A percentile compares a stretch with the other conserved stretches of the same genome.
Conservation (phyloP, 1,284 basidiomycete genomes). For the Sporisorium iseilematis-ciliati region DNA sequence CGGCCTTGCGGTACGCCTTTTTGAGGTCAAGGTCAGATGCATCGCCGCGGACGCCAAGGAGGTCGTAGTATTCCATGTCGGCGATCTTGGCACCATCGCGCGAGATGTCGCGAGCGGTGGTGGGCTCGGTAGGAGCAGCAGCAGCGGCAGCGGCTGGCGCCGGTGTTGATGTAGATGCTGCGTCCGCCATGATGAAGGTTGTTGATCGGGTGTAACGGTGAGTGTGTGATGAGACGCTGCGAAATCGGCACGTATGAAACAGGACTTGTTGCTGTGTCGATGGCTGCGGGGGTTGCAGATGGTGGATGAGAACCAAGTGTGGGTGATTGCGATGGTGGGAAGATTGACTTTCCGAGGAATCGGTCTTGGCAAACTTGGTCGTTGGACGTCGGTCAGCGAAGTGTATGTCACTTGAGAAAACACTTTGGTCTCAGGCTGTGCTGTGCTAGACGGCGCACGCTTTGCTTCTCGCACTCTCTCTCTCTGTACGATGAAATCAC, state of each 20-base stretch:
- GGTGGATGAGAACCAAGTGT: neutral
- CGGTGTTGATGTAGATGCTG: conserved; percentile 30
- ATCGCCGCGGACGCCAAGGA: conserved; percentile 68
- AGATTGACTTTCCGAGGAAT: neutral
- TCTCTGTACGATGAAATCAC: conserved; percentile 43
- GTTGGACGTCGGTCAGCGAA: neutral
- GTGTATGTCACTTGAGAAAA: neutral
- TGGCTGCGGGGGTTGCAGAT: no score
- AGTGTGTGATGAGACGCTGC: neutral
- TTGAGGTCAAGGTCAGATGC: conserved; percentile 81
- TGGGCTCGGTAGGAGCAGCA: conserved; percentile 25
- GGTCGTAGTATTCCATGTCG: conserved; percentile 70
- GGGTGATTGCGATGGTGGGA: neutral
- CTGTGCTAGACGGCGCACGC: conserved; percentile 5
- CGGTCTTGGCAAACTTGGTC: conserved; percentile 14
- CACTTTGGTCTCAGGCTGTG: conserved; percentile 15
- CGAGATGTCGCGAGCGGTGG: conserved; percentile 58
- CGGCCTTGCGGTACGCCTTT: conserved; percentile 94
- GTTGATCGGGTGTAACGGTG: neutral
- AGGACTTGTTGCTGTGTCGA: no score
- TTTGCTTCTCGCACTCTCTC: conserved; percentile 6
- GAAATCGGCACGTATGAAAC: no score
- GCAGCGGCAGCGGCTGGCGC: conserved; percentile 12
- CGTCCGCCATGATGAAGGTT: conserved; percentile 36
- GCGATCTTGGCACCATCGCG: conserved; percentile 67